Evolutionary conservation across 768 basidiomycete genomes (phyloP).

Genomic region (Lactarius pseudohatsudake): DNA sequence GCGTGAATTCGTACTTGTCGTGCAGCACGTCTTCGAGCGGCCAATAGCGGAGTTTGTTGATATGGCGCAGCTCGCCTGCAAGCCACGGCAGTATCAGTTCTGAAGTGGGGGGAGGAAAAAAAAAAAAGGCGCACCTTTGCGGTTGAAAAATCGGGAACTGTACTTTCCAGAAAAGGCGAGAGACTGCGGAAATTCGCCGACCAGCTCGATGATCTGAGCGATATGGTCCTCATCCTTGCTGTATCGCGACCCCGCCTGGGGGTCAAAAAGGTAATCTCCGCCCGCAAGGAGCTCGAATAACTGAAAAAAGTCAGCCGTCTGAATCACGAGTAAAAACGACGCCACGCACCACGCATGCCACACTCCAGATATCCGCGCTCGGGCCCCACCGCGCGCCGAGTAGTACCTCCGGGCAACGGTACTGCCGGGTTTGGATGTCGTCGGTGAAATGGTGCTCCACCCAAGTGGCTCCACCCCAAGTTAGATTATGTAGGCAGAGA

Average conservation of each 20-base stretch:
- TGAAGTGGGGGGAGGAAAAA: background rate
- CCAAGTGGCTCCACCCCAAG: slow-evolving; percentile 62
- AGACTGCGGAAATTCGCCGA: slow-evolving; percentile 84
- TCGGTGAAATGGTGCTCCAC: slow-evolving; percentile 97
- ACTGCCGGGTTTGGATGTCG: slow-evolving; percentile 97
- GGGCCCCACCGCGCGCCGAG: slow-evolving; percentile 95
- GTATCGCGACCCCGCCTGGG: slow-evolving; percentile 90
- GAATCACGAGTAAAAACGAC: background rate
- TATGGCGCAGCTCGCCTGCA: slow-evolving; percentile 83
- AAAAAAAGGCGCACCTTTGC: slow-evolving; percentile 64
- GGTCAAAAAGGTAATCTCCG: slow-evolving; percentile 98
- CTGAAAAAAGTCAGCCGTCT: slow-evolving; percentile 39
- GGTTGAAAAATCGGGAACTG: slow-evolving; percentile 91
- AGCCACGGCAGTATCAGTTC: background rate
- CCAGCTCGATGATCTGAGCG: slow-evolving; percentile 94
- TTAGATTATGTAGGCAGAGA: background rate
- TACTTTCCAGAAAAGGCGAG: slow-evolving; percentile 92
- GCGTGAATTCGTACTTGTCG: slow-evolving; percentile 95
- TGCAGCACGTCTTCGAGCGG: slow-evolving; percentile 76
- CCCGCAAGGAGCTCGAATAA: slow-evolving; percentile 95
- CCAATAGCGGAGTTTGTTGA: slow-evolving; percentile 92
- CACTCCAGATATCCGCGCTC: slow-evolving; percentile 95
- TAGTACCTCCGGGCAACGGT: slow-evolving; percentile 96
- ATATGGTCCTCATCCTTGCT: slow-evolving; percentile 98
- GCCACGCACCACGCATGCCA: slow-evolving; percentile 82